Percentiles rank a stretch among this genome's conserved stretches.
phyloP scores from a whole-genome alignment of 163 green algal genomes.

The Picocystis sp. region DNA sequence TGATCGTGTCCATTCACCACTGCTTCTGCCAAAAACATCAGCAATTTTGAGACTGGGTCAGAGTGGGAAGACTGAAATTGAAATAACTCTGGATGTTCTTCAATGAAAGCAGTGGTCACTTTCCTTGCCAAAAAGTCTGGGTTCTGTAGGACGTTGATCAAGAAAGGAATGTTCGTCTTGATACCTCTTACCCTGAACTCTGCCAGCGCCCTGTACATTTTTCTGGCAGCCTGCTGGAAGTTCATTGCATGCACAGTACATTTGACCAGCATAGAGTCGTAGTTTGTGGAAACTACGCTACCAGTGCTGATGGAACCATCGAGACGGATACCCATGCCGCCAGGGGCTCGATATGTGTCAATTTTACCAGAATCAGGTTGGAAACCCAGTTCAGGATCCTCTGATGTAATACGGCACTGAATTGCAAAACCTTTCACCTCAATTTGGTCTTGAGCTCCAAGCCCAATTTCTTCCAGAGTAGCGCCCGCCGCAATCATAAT shows the following conservation, averaged over 20 bases:
- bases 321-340: slow-evolving; percentile 69
- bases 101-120: slow-evolving; percentile 79
- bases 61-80: slow-evolving; percentile 20
- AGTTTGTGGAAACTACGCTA: slow-evolving; percentile 60
- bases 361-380: slow-evolving; percentile 66
- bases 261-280: slow-evolving; percentile 82
- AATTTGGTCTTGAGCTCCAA: slow-evolving; percentile 16
- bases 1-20: slow-evolving; percentile 76
- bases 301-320: slow-evolving; percentile 68
- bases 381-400: slow-evolving; percentile 74
- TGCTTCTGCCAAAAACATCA: slow-evolving; percentile 49
- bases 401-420: slow-evolving; percentile 72
- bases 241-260: slow-evolving; percentile 49
- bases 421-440: slow-evolving; percentile 55
- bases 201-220: slow-evolving; percentile 65
- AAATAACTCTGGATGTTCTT: slow-evolving; percentile 65
- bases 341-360: slow-evolving; percentile 65
- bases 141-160: slow-evolving; percentile 74
- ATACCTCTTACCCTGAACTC: slow-evolving; percentile 54
- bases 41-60: slow-evolving; percentile 36
- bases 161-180: slow-evolving; percentile 83
- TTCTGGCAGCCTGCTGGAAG: slow-evolving; percentile 59
- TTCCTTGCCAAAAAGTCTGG: slow-evolving; percentile 62
- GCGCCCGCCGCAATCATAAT: slow-evolving; percentile 49
- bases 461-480: slow-evolving; percentile 12